Base-by-base conservation (phyloP, 2,329 filamentous ascomycete species). In the Cercospora janseana region DNA sequence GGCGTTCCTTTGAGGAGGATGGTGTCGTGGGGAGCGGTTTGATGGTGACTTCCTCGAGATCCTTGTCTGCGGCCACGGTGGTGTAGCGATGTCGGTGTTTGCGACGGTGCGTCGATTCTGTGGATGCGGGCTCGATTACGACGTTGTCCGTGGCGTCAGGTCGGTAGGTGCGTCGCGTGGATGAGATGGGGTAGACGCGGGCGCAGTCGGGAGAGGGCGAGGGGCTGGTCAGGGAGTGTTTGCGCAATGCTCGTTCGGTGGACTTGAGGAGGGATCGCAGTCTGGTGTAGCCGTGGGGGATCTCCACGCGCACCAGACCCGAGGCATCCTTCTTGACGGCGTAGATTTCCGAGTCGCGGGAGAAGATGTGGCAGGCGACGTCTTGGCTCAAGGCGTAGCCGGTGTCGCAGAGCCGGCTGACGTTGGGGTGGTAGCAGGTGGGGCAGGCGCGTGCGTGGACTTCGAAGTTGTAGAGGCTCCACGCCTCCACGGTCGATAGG, bases 381-480 rank as follows among this genome's bases (percentile, higher is more conserved):
- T 72, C 70, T 41, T 72, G 69, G 20, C 72, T 72, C n/a, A 76
- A 65, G 28, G 62, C 58, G 55, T 72, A 70, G 41, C 74, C 74
- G 16, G 59, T 58, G 13, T 70, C 66, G 58, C 74, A 77, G 13
- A 77, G 70, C 51, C 68, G 66, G 15, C 66, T 60, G 56, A 66
- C 68, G 50, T 61, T 54, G 2, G 74, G 72, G 57, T 73, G 64
- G 58, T 65, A 63, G 69, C 75, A 77, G 51, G 67, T 63, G 35
- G 56, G 61, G 63, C 75, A 77, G 53, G 66, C 67, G 42, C 68
- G 67, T 27, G 72, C 72, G 63, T 77, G 75, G 51, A 63, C 66
- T 59, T 76, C 74, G 51, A 75, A 76, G 66, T 74, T 63, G 64
- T 75, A 74, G 48, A 73, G 61, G 2, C 70, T 69, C 72, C 73